phyloP scores from a whole-genome alignment of 352 stramenopile species.

The Achlya hypogyna region DNA sequence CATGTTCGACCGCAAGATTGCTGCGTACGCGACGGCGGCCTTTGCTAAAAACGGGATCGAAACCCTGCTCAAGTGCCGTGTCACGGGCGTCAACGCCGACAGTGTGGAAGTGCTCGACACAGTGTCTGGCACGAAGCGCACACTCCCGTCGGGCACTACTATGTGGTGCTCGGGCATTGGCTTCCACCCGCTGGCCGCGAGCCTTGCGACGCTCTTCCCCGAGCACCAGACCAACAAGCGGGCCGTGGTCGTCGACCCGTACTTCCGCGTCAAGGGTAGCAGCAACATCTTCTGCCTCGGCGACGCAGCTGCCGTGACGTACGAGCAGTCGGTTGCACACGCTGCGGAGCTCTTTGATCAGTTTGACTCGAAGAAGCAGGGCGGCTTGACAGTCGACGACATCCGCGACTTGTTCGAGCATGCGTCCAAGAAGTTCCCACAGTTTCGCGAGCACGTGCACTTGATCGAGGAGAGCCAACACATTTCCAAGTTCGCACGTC shows the following conservation, averaged over 20 bases:
- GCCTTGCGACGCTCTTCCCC: not conserved
- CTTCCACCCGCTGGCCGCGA: not conserved
- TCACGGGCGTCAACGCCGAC: not conserved
- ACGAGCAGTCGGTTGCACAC: not conserved
- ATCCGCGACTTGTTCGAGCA: not conserved
- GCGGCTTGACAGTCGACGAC: not conserved
- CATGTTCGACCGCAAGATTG: slow-evolving; percentile 18
- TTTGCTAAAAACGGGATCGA: slow-evolving; percentile 11
- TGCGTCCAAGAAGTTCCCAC: slow-evolving; percentile 4
- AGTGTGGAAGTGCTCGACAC: slow-evolving; percentile 4
- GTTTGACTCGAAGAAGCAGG: not conserved
- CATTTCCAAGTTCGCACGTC: not conserved
- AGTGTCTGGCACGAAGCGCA: not conserved
- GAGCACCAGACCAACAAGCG: slow-evolving; percentile 6
- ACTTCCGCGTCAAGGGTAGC: slow-evolving; percentile 13
- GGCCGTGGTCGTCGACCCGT: slow-evolving; percentile 9
- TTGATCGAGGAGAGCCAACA: slow-evolving; percentile 3
- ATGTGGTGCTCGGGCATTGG: slow-evolving; percentile 12
- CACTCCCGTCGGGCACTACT: not conserved
- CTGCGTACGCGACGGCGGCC: slow-evolving; percentile 2
- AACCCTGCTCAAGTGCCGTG: slow-evolving; percentile 1
- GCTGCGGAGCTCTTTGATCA: slow-evolving; percentile 10
- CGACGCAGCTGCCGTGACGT: slow-evolving; percentile 1
- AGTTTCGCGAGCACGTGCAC: slow-evolving; percentile 12
- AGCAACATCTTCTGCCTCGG: slow-evolving; percentile 12